Percentiles rank a stretch among this genome's conserved stretches.
These are phyloP conservation scores for Candida boleticola DNA, from an alignment of 805 yeast species.

Conservation along the genomic window DNA sequence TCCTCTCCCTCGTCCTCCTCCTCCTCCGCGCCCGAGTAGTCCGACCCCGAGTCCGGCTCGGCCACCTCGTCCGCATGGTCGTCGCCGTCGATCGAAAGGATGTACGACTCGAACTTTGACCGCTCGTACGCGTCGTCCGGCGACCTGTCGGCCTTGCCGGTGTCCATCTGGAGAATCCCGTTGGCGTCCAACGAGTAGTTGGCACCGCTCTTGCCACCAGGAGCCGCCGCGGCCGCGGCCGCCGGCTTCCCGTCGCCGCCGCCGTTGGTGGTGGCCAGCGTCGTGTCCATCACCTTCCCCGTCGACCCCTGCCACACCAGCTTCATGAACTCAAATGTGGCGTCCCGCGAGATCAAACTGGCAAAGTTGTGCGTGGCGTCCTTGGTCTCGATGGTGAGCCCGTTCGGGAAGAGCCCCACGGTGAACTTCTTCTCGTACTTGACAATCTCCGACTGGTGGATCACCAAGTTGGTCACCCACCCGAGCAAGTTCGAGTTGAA, in stretches of 20 bases:
- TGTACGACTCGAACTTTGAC: constrained; percentile 22
- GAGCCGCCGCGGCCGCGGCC: neutral
- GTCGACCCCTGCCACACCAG: constrained; percentile 61
- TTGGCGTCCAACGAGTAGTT: constrained; percentile 13
- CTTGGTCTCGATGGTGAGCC: constrained; percentile 67
- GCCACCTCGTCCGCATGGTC: constrained; percentile 14
- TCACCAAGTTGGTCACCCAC: constrained; percentile 80
- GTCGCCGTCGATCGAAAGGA: constrained; percentile 46
- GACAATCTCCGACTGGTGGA: constrained; percentile 68
- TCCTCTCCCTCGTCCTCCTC: constrained; percentile 31
- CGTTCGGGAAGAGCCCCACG: constrained; percentile 89
- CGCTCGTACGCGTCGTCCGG: constrained; percentile 16
- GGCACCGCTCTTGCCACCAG: constrained; percentile 3
- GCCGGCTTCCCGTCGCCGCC: neutral
- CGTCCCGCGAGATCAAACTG: constrained; percentile 79
- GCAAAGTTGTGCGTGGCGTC: constrained; percentile 76
- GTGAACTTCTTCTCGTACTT: constrained; percentile 79
- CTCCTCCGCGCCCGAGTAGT: constrained; percentile 13
- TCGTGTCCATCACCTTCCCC: constrained; percentile 18
- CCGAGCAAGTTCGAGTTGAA: constrained; percentile 86
- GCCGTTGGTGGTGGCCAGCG: constrained; percentile 9
- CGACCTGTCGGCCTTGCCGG: constrained; percentile 16
- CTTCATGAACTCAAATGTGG: constrained; percentile 67
- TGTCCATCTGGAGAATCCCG: constrained; percentile 13
- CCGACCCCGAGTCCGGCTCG: constrained; percentile 2